Base-by-base conservation (phyloP, 2,329 filamentous ascomycete species). In the Calonectria ilicicola region DNA sequence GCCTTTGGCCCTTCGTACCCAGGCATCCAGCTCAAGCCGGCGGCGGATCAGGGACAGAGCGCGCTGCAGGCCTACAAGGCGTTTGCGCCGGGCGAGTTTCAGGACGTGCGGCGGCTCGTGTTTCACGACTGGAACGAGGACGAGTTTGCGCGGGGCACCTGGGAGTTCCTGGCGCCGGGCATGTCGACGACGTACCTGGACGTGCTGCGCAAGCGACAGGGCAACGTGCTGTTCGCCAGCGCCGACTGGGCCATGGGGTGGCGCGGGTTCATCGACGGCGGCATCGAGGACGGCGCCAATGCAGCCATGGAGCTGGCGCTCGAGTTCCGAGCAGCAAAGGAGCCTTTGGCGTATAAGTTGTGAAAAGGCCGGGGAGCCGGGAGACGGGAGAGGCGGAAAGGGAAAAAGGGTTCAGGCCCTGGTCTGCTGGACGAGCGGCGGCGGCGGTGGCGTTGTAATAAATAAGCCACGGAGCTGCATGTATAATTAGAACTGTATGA, bases 121-220 rank as follows among this genome's bases (percentile, higher is more conserved):
- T 70, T 70, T 40, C 67, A 73, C 67, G 71, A 73, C 53, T 73
- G 71, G 71, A 70, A 73, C 63, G 71, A 73, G 56, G 71, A 73
- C 58, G 71, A 73, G 71, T 73, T 73, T n/a, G 67, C 71, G 2
- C 56, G 26, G 40, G 71, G 71, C 35, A 73, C 71, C 5, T 73
- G 71, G 71, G 67, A 70, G 64, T 67, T 70, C 27, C 40, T 73
- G 64, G 53, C 32, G 29, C 71, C 71, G 27, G 47, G 64, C 3
- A 70, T 73, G 67, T 23, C 71, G 23, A 73, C 71, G 14, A 49
- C 3, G 19, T 70, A 70, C 46, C 63, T 73, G 6, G 71, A 73
- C n/a, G 71, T 38, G 42, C 56, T 70, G 40, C 71, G 64, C 29
- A 62, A 65, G 49, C n/a, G 67, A 5, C 64, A 73, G 44, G 71